These are phyloP conservation scores for Eutrema yunnanense DNA, from an alignment of 345 rosid species.

Conservation along the genomic window DNA sequence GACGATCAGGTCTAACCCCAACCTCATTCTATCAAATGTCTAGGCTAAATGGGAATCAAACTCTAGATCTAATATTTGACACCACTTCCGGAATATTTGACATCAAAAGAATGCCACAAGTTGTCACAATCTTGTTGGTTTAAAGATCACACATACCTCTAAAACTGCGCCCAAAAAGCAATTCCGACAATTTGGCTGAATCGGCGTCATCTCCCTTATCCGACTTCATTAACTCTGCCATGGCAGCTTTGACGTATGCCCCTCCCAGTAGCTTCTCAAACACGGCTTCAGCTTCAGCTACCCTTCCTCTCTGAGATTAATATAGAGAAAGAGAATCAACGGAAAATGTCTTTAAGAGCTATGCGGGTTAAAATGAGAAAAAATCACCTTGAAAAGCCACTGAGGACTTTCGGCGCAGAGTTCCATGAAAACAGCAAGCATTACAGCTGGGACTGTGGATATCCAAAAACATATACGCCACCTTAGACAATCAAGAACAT, in stretches of 20 bases:
- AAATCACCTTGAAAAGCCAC: conserved; percentile 86
- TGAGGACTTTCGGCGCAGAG: conserved; percentile 91
- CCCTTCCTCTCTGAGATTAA: conserved; percentile 67
- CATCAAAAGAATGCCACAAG: background rate
- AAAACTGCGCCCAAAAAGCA: conserved; percentile 63
- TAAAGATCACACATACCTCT: conserved; percentile 38
- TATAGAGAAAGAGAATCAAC: background rate
- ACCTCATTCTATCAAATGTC: conserved; percentile 2
- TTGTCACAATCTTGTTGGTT: conserved; percentile 9
- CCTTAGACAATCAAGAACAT: conserved; percentile 39
- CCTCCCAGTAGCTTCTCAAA: conserved; percentile 81
- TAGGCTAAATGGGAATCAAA: conserved; percentile 8
- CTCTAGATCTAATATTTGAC: conserved; percentile 14
- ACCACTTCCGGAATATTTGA: background rate
- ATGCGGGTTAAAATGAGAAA: conserved; percentile 11
- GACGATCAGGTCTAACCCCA: conserved; percentile 13
- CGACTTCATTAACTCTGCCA: conserved; percentile 71
- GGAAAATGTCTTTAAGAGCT: background rate
- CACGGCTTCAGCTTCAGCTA: conserved; percentile 76
- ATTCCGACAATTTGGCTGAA: conserved; percentile 56
- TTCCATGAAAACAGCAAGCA: conserved; percentile 65
- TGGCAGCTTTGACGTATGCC: conserved; percentile 60
- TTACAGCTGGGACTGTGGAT: conserved; percentile 64
- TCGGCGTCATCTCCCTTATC: conserved; percentile 63
- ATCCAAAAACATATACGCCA: conserved; percentile 91